Evolutionary conservation across 2,329 filamentous ascomycete genomes (phyloP).

Genomic region (Fragosphaeria purpurea): DNA sequence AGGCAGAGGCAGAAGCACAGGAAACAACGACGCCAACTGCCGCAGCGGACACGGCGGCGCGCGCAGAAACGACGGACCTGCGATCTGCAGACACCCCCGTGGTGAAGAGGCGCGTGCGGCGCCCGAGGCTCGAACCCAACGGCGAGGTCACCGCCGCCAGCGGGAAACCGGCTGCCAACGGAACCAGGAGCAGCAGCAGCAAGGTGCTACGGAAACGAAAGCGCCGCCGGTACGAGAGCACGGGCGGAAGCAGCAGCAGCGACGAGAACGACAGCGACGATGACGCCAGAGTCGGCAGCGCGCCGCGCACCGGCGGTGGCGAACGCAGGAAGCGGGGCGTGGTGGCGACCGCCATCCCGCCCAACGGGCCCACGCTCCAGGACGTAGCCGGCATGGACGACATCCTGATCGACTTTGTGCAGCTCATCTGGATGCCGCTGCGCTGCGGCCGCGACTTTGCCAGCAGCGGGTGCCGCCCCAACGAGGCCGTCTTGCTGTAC

Average conservation of each 20-base stretch:
- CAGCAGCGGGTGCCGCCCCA: conserved; percentile 55
- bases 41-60: neutral
- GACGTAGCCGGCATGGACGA: conserved; percentile 71
- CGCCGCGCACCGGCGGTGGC: no score
- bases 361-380: conserved; percentile 55
- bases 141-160: neutral
- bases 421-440: conserved; percentile 65
- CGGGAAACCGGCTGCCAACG: neutral
- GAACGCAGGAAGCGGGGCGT: conserved; percentile 37
- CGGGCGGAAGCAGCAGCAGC: neutral
- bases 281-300: neutral
- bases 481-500: conserved; percentile 67
- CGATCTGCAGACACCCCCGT: conserved; percentile 16
- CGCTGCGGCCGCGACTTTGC: conserved; percentile 56
- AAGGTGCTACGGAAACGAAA: conserved; percentile 13
- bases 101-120: conserved; percentile 2
- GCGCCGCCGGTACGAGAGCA: conserved; percentile 5
- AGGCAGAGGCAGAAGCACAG: neutral
- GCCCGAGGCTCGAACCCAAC: neutral
- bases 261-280: conserved; percentile 20
- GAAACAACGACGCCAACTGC: neutral
- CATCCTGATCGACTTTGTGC: conserved; percentile 58
- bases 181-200: neutral
- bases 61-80: conserved; percentile 5
- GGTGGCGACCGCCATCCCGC: conserved; percentile 48